Evolutionary conservation across 495 filamentous ascomycete genomes (phyloP), one percentile per base, ranked within the genome.

Genomic region (Neurospora tetrasperma): DNA sequence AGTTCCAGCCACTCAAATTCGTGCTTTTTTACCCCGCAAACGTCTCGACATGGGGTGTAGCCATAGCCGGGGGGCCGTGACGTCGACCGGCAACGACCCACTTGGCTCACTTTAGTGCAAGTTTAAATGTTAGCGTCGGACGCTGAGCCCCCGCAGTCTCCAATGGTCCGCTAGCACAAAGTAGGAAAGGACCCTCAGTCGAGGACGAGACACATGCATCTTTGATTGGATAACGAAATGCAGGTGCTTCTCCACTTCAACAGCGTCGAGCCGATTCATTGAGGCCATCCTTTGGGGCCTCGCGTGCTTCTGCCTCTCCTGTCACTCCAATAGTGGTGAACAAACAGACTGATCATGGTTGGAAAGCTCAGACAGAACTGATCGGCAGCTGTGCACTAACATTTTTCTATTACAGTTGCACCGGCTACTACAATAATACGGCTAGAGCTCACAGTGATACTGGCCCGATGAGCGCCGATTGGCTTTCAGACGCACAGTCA

Each of bases 21-120:
- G 54, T 23, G 54, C 27, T 38, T 66, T 38, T 31, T 71, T 79
- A 79, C 77, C 77, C 77, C 77, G 77, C 77, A 77, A 74, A 75
- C 72, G 62, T 69, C 72, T 74, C 69, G 69, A 75, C 74, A 72
- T 35, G 71, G 72, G 48, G 62, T 41, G 23, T 71, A 71, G 69
- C 48, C 44, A 16, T 43, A 68, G n/a, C 39, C 69, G 77, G 77
- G 77, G 76, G 39, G 54, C 76, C 71, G 71, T 79, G 77, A 79
- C 77, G 77, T 79, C 76, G 77, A 73, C n/a, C 39, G 43, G 68
- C 41, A 40, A 23, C 71, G 66, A 35, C 4, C 35, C 35, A 38
- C 73, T 72, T 74, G 71, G 72, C 74, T 73, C 35, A 10, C 74
- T 44, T 71, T 66, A 66, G 54, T 27, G 54, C 54, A 66, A 66